phyloP scores from a whole-genome alignment of 2,329 filamentous ascomycete genomes.

The Daldinia sp. region DNA sequence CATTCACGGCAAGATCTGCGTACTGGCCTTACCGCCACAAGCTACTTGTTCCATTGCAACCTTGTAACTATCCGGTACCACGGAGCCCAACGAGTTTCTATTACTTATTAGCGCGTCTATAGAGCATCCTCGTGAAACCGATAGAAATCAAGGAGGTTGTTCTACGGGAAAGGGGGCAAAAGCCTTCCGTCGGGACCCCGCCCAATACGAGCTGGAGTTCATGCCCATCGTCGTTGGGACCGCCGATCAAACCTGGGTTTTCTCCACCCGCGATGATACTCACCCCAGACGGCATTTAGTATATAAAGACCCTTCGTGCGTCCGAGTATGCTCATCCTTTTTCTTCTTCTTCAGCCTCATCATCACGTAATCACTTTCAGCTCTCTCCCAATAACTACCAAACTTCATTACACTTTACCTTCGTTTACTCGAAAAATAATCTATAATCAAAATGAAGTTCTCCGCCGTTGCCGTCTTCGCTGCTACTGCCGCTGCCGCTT shows the following conservation, averaged over 20 bases:
- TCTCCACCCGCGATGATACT: background rate
- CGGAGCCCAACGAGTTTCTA: background rate
- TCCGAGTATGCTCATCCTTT: background rate
- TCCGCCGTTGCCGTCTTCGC: background rate
- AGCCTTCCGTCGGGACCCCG: background rate
- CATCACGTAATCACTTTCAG: background rate
- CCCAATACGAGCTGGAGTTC: background rate
- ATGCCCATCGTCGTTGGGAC: background rate
- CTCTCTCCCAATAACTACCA: background rate
- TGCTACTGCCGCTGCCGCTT: background rate
- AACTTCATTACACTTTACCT: background rate
- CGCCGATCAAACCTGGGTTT: background rate
- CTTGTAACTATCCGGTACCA: background rate
- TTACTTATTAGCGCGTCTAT: background rate
- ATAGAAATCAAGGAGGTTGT: background rate
- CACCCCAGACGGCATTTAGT: background rate
- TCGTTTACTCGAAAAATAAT: background rate
- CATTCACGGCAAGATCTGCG: background rate
- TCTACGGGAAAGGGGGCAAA: background rate
- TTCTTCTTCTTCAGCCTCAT: background rate
- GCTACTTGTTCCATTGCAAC: background rate
- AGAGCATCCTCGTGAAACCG: background rate
- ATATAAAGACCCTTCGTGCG: background rate
- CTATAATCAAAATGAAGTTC: background rate
- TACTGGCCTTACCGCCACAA: background rate